These are phyloP conservation scores for Teratosphaeria viscida DNA, from an alignment of 2,329 filamentous ascomycete genomes.

Conservation along the genomic window DNA sequence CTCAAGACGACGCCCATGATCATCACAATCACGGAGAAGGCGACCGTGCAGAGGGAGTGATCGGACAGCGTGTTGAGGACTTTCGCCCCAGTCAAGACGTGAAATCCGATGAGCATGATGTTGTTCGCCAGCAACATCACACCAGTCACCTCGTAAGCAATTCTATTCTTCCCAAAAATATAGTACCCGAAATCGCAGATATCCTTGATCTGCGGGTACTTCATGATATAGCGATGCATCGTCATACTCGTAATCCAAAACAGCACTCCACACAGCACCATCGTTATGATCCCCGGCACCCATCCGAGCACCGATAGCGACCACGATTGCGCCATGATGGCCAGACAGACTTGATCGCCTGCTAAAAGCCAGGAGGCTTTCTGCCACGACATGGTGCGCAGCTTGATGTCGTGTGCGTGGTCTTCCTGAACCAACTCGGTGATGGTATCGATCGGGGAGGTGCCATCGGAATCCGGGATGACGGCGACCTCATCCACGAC, in stretches of 20 bases:
- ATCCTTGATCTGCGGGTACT: slow-evolving; percentile 39
- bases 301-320: slow-evolving; percentile 38
- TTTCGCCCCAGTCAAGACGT: slow-evolving; percentile 39
- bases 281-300: slow-evolving; percentile 39
- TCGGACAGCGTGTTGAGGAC: slow-evolving; percentile 40
- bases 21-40: slow-evolving; percentile 37
- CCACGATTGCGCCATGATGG: slow-evolving; percentile 44
- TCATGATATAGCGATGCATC: slow-evolving; percentile 45
- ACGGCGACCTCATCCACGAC: background rate
- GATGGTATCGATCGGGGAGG: slow-evolving; percentile 14
- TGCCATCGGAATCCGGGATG: slow-evolving; percentile 6
- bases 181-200: slow-evolving; percentile 44
- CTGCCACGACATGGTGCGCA: slow-evolving; percentile 45
- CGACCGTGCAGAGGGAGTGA: slow-evolving; percentile 39
- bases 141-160: slow-evolving; percentile 36
- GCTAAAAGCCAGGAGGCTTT: slow-evolving; percentile 40
- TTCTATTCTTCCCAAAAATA: slow-evolving; percentile 32
- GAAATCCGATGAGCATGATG: slow-evolving; percentile 42
- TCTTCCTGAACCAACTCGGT: slow-evolving; percentile 24
- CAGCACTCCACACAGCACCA: slow-evolving; percentile 34
- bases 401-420: slow-evolving; percentile 41
- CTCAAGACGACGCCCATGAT: slow-evolving; percentile 40
- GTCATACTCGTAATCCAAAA: slow-evolving; percentile 43
- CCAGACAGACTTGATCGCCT: slow-evolving; percentile 42
- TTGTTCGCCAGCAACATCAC: slow-evolving; percentile 44